A percentile compares a stretch with the other conserved stretches of the same genome.
phyloP scores from a whole-genome alignment of 2,329 filamentous ascomycete genomes.

The Clonostachys chloroleuca region DNA sequence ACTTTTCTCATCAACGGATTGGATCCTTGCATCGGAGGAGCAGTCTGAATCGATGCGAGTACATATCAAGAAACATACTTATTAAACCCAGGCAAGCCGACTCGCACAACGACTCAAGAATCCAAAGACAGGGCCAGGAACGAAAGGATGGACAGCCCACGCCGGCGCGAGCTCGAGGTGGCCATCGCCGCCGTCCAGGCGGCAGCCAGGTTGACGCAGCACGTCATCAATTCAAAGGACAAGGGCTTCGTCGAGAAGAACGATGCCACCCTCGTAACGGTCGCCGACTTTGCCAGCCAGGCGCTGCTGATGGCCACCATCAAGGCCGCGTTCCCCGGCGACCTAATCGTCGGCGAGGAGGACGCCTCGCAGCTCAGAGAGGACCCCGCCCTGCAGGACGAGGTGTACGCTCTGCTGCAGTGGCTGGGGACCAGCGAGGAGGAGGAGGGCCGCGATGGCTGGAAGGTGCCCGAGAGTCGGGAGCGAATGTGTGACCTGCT shows the following conservation, averaged over 20 bases:
- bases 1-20: too few relatives aligned
- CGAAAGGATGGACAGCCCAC: slow-evolving; percentile 33
- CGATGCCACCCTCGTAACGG: slow-evolving; percentile 52
- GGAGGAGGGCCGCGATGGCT: slow-evolving; percentile 5
- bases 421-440: slow-evolving; percentile 1
- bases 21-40: too few relatives aligned
- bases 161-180: slow-evolving; percentile 33
- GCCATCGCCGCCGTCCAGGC: slow-evolving; percentile 35
- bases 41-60: too few relatives aligned
- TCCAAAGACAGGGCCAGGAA: too few relatives aligned
- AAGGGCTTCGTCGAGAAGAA: slow-evolving; percentile 45
- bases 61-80: too few relatives aligned
- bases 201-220: slow-evolving; percentile 44
- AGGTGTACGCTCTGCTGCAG: slow-evolving; percentile 42
- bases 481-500: slow-evolving; percentile 48
- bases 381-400: slow-evolving; percentile 33
- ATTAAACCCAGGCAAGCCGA: too few relatives aligned
- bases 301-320: slow-evolving; percentile 47
- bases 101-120: too few relatives aligned
- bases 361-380: slow-evolving; percentile 39
- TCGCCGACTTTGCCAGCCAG: slow-evolving; percentile 57
- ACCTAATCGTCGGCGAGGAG: slow-evolving; percentile 52
- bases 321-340: slow-evolving; percentile 42
- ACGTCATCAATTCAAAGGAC: slow-evolving; percentile 38
- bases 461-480: slow-evolving; percentile 24